phyloP scores from a whole-genome alignment of 768 basidiomycete species.

The Tephrocybe sp. region DNA sequence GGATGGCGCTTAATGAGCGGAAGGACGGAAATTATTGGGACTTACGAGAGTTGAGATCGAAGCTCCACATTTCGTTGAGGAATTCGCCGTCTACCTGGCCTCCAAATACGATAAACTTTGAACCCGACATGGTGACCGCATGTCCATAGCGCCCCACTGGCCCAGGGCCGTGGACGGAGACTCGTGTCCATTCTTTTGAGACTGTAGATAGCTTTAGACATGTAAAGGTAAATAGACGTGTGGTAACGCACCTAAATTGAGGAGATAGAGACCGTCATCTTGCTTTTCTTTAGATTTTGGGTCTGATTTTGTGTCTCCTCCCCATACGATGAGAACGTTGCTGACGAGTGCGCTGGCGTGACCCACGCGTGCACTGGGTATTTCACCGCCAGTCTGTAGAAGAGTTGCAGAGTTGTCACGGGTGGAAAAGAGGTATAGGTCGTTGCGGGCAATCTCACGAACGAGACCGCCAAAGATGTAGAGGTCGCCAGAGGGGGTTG shows the following conservation, averaged over 20 bases:
- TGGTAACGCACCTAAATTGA: conserved; percentile 82
- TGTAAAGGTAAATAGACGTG: conserved; percentile 3
- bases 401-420: conserved; percentile 77
- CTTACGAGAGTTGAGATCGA: conserved; percentile 93
- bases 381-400: conserved; percentile 85
- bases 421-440: conserved; percentile 88
- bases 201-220: conserved; percentile 45
- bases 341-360: conserved; percentile 96
- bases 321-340: conserved; percentile 96
- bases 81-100: conserved; percentile 96
- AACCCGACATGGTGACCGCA: conserved; percentile 88
- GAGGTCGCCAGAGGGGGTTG: conserved; percentile 83
- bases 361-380: conserved; percentile 90
- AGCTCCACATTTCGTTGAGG: conserved; percentile 93
- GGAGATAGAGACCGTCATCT: conserved; percentile 90
- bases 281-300: conserved; percentile 70
- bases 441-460: conserved; percentile 84
- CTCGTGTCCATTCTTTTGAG: conserved; percentile 93
- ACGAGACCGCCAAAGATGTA: conserved; percentile 98
- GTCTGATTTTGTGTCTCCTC: conserved; percentile 92
- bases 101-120: conserved; percentile 93
- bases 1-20: conserved; percentile 13
- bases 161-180: conserved; percentile 71
- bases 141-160: conserved; percentile 95
- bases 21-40: conserved; percentile 8